These are phyloP conservation scores for Pharus latifolius DNA, from an alignment of 176 grass and related monocot species.

Conservation along the genomic window DNA sequence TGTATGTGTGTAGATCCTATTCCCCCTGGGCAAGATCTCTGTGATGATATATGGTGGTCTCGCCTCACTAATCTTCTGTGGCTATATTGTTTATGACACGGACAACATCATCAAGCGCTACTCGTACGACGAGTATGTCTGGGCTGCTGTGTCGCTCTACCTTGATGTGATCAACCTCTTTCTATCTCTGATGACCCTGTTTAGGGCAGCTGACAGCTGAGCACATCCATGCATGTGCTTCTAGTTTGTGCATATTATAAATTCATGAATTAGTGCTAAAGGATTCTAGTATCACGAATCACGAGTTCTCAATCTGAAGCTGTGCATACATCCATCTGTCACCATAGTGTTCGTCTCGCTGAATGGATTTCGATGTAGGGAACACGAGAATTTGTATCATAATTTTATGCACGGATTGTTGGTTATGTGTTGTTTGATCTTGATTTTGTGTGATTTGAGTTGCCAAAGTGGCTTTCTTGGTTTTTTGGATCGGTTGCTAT, in stretches of 20 bases:
- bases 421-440: too few relatives aligned
- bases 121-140: constrained; percentile 79
- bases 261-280: not conserved
- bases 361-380: not conserved
- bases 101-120: constrained; percentile 86
- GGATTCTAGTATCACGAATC: not conserved
- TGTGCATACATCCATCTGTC: constrained; percentile 4
- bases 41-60: constrained; percentile 76
- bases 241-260: not conserved
- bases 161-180: constrained; percentile 86
- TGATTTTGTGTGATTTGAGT: not conserved
- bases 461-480: too few relatives aligned
- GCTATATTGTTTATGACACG: constrained; percentile 82
- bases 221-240: not conserved
- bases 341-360: not conserved
- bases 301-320: not conserved
- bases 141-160: constrained; percentile 62
- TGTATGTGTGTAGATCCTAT: constrained; percentile 52
- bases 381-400: not conserved
- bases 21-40: constrained; percentile 77
- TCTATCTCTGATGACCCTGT: constrained; percentile 53
- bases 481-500: too few relatives aligned
- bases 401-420: not conserved
- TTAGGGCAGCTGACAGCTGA: constrained; percentile 63
- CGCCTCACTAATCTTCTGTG: constrained; percentile 63